phyloP scores from a whole-genome alignment of 345 rosid genomes.

The Syzygium grande region DNA sequence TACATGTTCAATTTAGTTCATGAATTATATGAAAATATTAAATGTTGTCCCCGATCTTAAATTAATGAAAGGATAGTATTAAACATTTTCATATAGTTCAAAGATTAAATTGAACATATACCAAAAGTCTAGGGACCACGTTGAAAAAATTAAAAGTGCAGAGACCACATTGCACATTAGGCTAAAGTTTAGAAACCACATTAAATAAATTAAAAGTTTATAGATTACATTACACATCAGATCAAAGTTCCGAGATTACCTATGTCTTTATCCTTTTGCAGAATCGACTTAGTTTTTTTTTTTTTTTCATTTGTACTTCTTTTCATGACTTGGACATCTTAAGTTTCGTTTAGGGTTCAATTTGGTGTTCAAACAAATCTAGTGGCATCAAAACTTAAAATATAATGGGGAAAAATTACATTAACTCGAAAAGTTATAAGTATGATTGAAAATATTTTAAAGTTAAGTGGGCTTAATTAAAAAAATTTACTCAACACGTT shows the following conservation, averaged over 20 bases:
- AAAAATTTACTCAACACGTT: not conserved
- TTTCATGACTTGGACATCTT: not conserved
- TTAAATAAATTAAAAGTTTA: not conserved
- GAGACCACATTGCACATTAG: no score
- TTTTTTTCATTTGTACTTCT: not conserved
- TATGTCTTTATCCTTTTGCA: not conserved
- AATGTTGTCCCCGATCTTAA: not conserved
- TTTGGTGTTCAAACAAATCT: not conserved
- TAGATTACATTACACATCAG: no score
- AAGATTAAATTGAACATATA: no score
- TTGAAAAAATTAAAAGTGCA: no score
- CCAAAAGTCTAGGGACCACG: accelerated
- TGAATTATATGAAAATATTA: not conserved
- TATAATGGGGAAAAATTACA: not conserved
- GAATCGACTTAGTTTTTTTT: not conserved
- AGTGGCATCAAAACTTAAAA: not conserved
- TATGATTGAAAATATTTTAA: not conserved
- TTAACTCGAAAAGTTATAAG: not conserved
- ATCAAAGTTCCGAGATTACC: no score
- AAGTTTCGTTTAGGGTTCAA: not conserved
- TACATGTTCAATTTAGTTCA: no score
- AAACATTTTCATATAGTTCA: no score
- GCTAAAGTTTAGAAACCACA: no score
- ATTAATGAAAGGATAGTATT: no score
- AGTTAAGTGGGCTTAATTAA: not conserved